A percentile compares a stretch with the other conserved stretches of the same genome.
Conservation (phyloP, 2,329 filamentous ascomycete genomes). For the Trichoderma aggressivum region DNA sequence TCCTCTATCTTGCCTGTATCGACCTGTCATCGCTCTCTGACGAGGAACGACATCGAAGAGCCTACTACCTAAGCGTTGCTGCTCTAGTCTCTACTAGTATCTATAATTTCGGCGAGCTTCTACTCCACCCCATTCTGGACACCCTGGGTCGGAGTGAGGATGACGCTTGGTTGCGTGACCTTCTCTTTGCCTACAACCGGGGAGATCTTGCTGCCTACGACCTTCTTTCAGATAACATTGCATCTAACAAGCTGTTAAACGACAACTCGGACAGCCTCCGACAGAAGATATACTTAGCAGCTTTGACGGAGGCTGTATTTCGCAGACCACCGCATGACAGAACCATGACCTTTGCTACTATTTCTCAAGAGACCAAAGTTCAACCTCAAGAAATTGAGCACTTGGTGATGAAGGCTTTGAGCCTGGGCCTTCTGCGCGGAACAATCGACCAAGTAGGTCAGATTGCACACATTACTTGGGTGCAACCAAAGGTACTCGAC, state of each 20-base stretch:
- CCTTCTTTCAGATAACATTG: slow-evolving; percentile 74
- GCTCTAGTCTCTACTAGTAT: slow-evolving; percentile 91
- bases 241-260: slow-evolving; percentile 73
- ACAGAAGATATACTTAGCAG: slow-evolving; percentile 97
- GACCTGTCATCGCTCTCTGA: slow-evolving; percentile 71
- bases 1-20: slow-evolving; percentile 96
- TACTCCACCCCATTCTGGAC: slow-evolving; percentile 93
- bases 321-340: slow-evolving; percentile 92
- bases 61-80: slow-evolving; percentile 89
- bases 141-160: slow-evolving; percentile 66
- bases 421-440: slow-evolving; percentile 81
- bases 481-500: slow-evolving; percentile 96
- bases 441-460: slow-evolving; percentile 96
- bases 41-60: slow-evolving; percentile 74
- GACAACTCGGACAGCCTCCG: slow-evolving; percentile 81
- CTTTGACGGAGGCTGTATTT: slow-evolving; percentile 94
- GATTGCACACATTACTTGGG: slow-evolving; percentile 95
- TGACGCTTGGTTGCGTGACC: slow-evolving; percentile 84
- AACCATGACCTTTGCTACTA: slow-evolving; percentile 86
- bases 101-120: slow-evolving; percentile 99
- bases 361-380: slow-evolving; percentile 90
- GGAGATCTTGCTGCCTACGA: slow-evolving; percentile 89
- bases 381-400: slow-evolving; percentile 91
- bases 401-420: slow-evolving; percentile 98
- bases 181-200: slow-evolving; percentile 97